Base-by-base conservation (phyloP, 768 basidiomycete species). In the Suillus sp. region DNA sequence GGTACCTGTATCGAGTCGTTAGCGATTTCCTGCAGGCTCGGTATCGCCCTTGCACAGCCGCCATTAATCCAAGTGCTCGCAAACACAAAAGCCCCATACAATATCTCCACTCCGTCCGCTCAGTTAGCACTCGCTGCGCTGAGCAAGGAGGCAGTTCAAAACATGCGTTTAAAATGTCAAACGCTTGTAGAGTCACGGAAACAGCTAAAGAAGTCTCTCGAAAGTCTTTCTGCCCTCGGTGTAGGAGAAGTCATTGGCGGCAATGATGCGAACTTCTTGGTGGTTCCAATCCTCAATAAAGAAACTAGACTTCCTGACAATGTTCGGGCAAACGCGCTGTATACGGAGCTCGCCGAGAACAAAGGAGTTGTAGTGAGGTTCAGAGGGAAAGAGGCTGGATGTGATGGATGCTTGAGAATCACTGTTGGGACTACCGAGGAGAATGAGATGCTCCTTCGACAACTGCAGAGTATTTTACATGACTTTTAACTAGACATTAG, bases 41-140 rank as follows among this genome's bases (percentile, higher is more conserved):
- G 97, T 0, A 86, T 96, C 53, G 93, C 94, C 0, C 78, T 98
- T 61, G 93, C 95, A 6, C 91, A 95, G 64, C 95, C 95, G 0
- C 88, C 93, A 0, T 79, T 99, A 14, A 91, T 98, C 51, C 96
- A 95, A 69, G 83, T 98, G 65, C 86, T 99, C 60, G 85, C 87
- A 64, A 99, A 99, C 74, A 92, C 96, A 32, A 99, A 99, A 74
- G 97, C 96, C 1, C 97, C 97, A 0, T 99, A 99, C 80, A 98
- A 97, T 75, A 87, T 99, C 67, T 96, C 95, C 18, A 84, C 90
- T 0, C 95, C 95, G 0, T 94, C 94, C 7, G 93, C 96, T 14
- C 77, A 86, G 34, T 85, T 98, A 27, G 96, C 95, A 0, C 74
- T 88, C 18, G 80, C 90, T 11, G 94, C 96, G 0, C 84, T 98